Conservation (phyloP, 192 early-diverging fungal genomes). For the Coemansia sp. region DNA sequence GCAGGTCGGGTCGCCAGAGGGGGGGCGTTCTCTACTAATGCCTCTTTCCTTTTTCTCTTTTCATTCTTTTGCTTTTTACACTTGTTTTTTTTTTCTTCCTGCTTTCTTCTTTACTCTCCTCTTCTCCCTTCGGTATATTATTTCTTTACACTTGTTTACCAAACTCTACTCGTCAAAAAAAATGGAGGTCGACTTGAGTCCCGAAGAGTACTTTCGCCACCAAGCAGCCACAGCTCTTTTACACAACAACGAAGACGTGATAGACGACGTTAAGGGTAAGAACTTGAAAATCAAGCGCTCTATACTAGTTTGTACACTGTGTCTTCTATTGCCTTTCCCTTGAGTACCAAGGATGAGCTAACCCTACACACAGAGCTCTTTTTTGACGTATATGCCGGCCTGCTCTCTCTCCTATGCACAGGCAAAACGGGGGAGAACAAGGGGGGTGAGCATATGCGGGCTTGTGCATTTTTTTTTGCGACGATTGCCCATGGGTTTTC, state of each 20-base stretch:
- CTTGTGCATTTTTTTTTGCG: slow-evolving; percentile 39
- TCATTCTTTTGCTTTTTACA: slow-evolving; percentile 23
- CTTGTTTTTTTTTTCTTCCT: slow-evolving; percentile 4
- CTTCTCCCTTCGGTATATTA: slow-evolving; percentile 17
- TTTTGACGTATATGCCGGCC: slow-evolving; percentile 18
- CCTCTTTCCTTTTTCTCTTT: slow-evolving; percentile 35
- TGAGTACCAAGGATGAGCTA: neutral
- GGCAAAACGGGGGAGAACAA: slow-evolving; percentile 23
- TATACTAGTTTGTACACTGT: neutral
- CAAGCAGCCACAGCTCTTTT: slow-evolving; percentile 43
- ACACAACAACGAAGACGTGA: slow-evolving; percentile 39
- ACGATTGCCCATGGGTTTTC: slow-evolving; percentile 29
- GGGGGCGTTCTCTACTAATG: slow-evolving; percentile 4
- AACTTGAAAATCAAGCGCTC: neutral
- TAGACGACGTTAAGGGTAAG: slow-evolving; percentile 38
- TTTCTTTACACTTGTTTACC: slow-evolving; percentile 9
- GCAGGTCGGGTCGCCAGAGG: slow-evolving; percentile 4
- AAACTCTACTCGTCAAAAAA: neutral
- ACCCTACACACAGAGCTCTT: slow-evolving; percentile 5
- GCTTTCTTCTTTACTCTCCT: slow-evolving; percentile 31
- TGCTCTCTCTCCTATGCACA: slow-evolving; percentile 23
- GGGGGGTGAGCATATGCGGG: slow-evolving; percentile 38
- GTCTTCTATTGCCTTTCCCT: neutral
- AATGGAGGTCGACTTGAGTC: slow-evolving; percentile 50
- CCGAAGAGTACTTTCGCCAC: slow-evolving; percentile 57